Evolutionary conservation across 2,329 filamentous ascomycete genomes (phyloP).

Genomic region (Chalaropsis thielavioides): DNA sequence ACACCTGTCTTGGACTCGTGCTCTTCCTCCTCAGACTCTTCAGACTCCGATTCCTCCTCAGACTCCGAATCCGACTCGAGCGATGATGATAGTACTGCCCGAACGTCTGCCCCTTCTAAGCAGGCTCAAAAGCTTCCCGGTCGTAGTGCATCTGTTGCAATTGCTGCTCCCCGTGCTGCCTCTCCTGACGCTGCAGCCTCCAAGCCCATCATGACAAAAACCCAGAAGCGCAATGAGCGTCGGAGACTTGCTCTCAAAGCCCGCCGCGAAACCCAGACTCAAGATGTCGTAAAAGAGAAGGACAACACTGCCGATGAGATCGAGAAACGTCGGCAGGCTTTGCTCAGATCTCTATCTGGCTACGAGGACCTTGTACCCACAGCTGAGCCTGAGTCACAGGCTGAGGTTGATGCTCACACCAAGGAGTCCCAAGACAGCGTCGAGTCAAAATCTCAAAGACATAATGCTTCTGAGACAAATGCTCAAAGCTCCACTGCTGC

Average conservation of each 20-base stretch:
- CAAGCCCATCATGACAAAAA: constrained; percentile 3
- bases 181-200: not conserved
- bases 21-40: constrained; percentile 9
- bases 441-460: constrained; percentile 31
- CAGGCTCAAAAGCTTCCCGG: not conserved
- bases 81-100: not conserved
- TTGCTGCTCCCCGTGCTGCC: not conserved
- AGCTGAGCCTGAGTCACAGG: not conserved
- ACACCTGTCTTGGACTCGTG: constrained; percentile 7
- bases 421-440: constrained; percentile 15
- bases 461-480: not conserved
- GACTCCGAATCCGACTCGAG: not conserved
- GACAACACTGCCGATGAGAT: constrained; percentile 6
- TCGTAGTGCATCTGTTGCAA: not conserved
- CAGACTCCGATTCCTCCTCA: constrained; percentile 5
- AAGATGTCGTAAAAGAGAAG: not conserved
- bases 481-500: too few species aligned
- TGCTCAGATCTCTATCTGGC: constrained; percentile 32
- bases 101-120: not conserved
- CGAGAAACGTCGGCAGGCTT: constrained; percentile 9
- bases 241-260: constrained; percentile 5
- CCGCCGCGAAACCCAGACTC: not conserved
- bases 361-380: not conserved
- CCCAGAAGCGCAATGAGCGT: constrained; percentile 15
- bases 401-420: constrained; percentile 15